Conservation (phyloP, 192 early-diverging fungal species). For the Kappamyces sp. region DNA sequence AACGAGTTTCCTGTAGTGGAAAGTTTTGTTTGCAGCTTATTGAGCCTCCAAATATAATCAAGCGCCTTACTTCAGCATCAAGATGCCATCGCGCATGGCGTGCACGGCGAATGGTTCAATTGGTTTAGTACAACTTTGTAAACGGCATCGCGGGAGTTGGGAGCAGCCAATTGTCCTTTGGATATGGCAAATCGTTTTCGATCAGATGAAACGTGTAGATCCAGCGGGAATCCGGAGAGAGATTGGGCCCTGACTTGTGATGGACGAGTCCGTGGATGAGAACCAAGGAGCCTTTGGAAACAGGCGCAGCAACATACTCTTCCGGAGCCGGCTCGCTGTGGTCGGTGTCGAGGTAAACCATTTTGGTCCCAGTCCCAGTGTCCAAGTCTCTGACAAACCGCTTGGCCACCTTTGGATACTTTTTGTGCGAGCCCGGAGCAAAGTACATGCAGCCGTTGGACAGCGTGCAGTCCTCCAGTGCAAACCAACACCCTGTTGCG, state of each 20-base stretch:
- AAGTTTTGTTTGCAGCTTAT: no score
- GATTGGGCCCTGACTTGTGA: conserved; percentile 78
- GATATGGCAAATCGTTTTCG: conserved; percentile 67
- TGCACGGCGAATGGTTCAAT: not conserved
- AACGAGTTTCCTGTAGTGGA: no score
- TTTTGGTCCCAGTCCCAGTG: conserved; percentile 53
- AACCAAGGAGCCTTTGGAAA: conserved; percentile 60
- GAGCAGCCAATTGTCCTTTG: conserved; percentile 69
- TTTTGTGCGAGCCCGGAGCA: conserved; percentile 76
- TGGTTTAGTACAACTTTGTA: conserved; percentile 26
- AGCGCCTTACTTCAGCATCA: no score
- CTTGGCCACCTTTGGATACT: conserved; percentile 49
- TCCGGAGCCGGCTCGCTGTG: conserved; percentile 45
- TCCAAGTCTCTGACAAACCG: conserved; percentile 57
- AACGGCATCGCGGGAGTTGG: conserved; percentile 28
- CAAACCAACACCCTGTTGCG: conserved; percentile 85
- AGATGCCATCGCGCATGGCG: no score
- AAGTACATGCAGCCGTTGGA: conserved; percentile 84
- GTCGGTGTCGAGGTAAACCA: conserved; percentile 42
- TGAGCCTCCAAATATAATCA: no score
- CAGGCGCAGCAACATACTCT: conserved; percentile 53
- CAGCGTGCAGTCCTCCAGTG: conserved; percentile 83
- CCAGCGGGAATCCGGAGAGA: conserved; percentile 68
- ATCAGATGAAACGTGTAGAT: conserved; percentile 96
- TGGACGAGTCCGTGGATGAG: conserved; percentile 83